Base-by-base conservation (phyloP, 176 grass and related monocot genomes). In the Leersia perrieri region DNA sequence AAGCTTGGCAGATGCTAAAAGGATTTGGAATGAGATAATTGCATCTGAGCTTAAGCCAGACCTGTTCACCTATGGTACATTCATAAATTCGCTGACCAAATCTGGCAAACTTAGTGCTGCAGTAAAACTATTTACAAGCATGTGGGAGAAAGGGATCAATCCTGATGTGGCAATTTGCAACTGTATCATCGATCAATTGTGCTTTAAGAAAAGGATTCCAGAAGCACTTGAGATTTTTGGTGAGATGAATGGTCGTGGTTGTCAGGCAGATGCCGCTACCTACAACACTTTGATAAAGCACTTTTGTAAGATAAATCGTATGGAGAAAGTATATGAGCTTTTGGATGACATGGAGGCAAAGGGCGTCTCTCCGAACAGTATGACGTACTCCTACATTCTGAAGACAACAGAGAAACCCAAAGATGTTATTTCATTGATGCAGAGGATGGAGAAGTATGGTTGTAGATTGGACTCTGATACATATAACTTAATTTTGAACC, bases 131-230 rank as follows among this genome's bases (percentile, higher is more conserved):
- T 94, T 91, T 66, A 89, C 78, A 3, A 84, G 63, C 9, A 94
- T 91, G 89, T 82, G 73, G 77, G 75, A 89, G 77, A 82, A 87
- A 83, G 86, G 92, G 40, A 89, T 86, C 66, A 71, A 91, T 84
- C 92, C 89, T 26, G 92, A 94, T 34, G 86, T 91, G 22, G 79
- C 83, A 0, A 94, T 94, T 60, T 94, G 89, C 71, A 89, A 91
- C 36, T 94, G 92, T 69, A 89, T 91, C 31, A 94, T 94, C 25
- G 92, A 91, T 29, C 76, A 88, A 41, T 79, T 94, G 57, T 94
- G 92, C 57, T 94, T 91, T 53, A 94, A 91, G 83, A 94, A 94
- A 83, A 82, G 61, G 82, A 87, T 94, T 67, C 92, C 86, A n/a
- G 75, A 91, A 66, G 92, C 92, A 15, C 86, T 94, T 38, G 45